Percentiles rank a stretch among this genome's conserved stretches.
Conservation (phyloP, 345 rosid species). For the Pugionium dolabratum region DNA sequence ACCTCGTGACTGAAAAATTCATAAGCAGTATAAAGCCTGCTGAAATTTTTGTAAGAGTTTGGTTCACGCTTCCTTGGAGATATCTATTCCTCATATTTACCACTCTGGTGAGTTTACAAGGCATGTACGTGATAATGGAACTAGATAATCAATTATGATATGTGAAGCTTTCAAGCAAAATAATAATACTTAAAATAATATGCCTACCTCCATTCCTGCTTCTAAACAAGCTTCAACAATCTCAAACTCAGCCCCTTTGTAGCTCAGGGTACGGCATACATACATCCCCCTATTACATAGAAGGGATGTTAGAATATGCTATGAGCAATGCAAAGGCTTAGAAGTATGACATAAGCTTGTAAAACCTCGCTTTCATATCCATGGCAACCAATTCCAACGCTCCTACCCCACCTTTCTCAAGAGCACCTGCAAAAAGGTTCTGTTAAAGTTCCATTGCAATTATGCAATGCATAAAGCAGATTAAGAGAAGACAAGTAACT, state of each 20-base stretch:
- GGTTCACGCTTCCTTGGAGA: constrained; percentile 22
- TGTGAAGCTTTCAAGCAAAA: constrained; percentile 14
- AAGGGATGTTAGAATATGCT: constrained; percentile 22
- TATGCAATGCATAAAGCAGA: constrained; percentile 16
- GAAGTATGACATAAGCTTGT: constrained; percentile 27
- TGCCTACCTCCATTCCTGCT: constrained; percentile 77
- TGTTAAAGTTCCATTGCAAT: constrained; percentile 11
- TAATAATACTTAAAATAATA: constrained; percentile 10
- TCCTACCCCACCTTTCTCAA: constrained; percentile 98
- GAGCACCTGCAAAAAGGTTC: constrained; percentile 60
- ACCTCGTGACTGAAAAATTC: constrained; percentile 1
- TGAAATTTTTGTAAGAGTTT: constrained; percentile 17
- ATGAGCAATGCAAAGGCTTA: constrained; percentile 18
- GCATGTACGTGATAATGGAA: constrained; percentile 22
- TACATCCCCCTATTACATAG: constrained; percentile 87
- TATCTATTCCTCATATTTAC: constrained; percentile 4
- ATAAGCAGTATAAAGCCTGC: constrained; percentile 28
- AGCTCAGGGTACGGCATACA: constrained; percentile 98
- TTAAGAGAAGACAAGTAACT: constrained; percentile 16
- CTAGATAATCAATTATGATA: constrained; percentile 9
- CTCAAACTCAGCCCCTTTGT: constrained; percentile 90
- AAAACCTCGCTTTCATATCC: constrained; percentile 99
- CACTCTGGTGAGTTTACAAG: constrained; percentile 12
- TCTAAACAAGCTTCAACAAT: constrained; percentile 94
- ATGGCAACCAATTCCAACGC: constrained; percentile 98